Percentiles rank a stretch among this genome's conserved stretches.
Conservation (phyloP, 2,329 filamentous ascomycete genomes). For the Verticillium dahliae region DNA sequence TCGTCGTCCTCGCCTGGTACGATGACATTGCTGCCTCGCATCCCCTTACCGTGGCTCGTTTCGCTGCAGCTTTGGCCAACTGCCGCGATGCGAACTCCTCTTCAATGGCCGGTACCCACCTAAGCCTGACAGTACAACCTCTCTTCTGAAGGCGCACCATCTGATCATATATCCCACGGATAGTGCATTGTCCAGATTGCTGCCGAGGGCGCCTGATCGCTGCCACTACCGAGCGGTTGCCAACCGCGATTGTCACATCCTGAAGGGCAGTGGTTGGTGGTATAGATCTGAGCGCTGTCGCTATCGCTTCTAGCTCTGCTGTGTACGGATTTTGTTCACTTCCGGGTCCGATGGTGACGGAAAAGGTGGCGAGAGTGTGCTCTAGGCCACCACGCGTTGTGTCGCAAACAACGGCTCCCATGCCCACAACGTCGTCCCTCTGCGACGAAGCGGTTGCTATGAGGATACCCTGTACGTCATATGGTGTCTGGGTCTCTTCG, state of each 20-base stretch:
- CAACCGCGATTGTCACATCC: conserved; percentile 6
- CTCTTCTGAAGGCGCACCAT: conserved; percentile 3
- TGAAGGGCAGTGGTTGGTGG: conserved; percentile 3
- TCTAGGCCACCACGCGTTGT: neutral
- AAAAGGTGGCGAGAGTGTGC: conserved; percentile 8
- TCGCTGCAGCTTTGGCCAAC: neutral
- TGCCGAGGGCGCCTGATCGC: conserved; percentile 7
- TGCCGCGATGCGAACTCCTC: neutral
- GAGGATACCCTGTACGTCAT: neutral
- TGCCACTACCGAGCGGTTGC: conserved; percentile 10
- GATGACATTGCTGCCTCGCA: neutral
- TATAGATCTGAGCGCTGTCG: conserved; percentile 8
- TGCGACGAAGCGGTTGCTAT: conserved; percentile 10
- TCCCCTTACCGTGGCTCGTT: neutral
- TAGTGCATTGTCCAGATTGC: conserved; percentile 13
- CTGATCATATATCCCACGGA: conserved; percentile 11
- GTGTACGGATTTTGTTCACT: conserved; percentile 13
- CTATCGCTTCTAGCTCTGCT: conserved; percentile 10
- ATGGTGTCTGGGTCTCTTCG: neutral
- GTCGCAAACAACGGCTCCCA: conserved; percentile 6
- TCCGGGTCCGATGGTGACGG: conserved; percentile 10
- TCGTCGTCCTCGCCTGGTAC: too few relatives aligned
- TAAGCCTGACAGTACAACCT: neutral
- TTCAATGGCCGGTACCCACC: neutral
- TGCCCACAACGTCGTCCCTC: conserved; percentile 5